Percentiles rank a stretch among this genome's conserved stretches.
Evolutionary conservation across 495 filamentous ascomycete genomes (phyloP).

Genomic region (Penicillium egyptiacum): DNA sequence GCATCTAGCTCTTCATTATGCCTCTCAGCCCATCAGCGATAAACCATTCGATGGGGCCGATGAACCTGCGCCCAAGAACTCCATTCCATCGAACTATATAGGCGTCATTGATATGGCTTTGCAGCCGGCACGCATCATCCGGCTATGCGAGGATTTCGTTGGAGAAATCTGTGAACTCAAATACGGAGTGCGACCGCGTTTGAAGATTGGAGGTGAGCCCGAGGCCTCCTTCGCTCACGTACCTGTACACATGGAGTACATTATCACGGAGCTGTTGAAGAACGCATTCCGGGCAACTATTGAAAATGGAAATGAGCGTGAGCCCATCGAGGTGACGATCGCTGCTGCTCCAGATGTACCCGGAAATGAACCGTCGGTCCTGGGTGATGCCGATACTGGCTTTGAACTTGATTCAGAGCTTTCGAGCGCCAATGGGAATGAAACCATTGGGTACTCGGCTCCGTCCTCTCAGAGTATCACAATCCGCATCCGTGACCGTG

Average conservation of each 20-base stretch:
- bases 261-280: conserved; percentile 92
- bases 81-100: conserved; percentile 69
- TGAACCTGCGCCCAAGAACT: conserved; percentile 34
- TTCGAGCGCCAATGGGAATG: conserved; percentile 34
- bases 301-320: conserved; percentile 72
- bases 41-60: conserved; percentile 12
- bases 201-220: conserved; percentile 79
- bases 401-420: conserved; percentile 35
- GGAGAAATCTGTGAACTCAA: conserved; percentile 94
- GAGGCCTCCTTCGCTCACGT: conserved; percentile 85
- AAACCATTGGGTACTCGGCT: conserved; percentile 41
- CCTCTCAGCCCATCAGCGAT: conserved; percentile 67
- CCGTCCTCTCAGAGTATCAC: conserved; percentile 80
- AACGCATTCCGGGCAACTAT: conserved; percentile 94
- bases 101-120: conserved; percentile 96
- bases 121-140: conserved; percentile 75
- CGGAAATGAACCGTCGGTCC: conserved; percentile 21
- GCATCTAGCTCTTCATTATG: conserved; percentile 90
- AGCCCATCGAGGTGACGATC: conserved; percentile 88
- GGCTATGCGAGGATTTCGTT: conserved; percentile 82
- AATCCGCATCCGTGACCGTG: conserved; percentile 92
- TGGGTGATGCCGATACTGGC: conserved; percentile 32
- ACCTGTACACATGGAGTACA: conserved; percentile 94
- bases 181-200: conserved; percentile 82
- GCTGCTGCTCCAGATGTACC: conserved; percentile 73